phyloP scores from a whole-genome alignment of 225 moss, liverwort and hornwort genomes.

The Pseudoscleropodium purum region DNA sequence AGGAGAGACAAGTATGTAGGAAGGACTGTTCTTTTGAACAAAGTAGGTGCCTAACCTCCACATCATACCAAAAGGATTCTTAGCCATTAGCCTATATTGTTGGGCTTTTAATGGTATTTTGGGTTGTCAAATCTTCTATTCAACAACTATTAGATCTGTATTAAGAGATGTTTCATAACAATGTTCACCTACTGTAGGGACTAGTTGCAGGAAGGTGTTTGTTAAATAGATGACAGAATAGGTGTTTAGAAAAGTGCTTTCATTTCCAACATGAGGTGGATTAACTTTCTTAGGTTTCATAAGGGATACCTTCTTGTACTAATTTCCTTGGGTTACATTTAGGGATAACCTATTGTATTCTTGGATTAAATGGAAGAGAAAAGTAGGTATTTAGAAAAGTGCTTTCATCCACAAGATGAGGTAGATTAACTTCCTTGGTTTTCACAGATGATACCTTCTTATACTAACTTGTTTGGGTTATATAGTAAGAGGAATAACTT shows the following conservation, averaged over 20 bases:
- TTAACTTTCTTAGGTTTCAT: accelerated
- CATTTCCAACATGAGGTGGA: accelerated
- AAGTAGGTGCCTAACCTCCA: too few species aligned
- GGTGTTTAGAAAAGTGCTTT: too few species aligned
- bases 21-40: background rate
- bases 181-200: accelerated
- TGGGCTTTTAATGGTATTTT: too few species aligned
- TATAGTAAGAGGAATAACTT: accelerated
- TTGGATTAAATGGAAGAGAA: background rate
- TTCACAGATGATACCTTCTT: background rate
- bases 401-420: too few species aligned
- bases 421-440: too few species aligned
- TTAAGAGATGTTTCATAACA: too few species aligned
- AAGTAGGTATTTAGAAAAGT: too few species aligned
- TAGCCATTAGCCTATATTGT: accelerated
- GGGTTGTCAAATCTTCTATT: background rate
- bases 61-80: too few species aligned
- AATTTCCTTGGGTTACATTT: accelerated
- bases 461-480: accelerated
- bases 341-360: background rate
- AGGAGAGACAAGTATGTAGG: background rate
- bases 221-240: accelerated
- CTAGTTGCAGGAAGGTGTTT: background rate
- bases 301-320: background rate
- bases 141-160: background rate